phyloP scores from a whole-genome alignment of 345 rosid species.

The Dimocarpus longan region DNA sequence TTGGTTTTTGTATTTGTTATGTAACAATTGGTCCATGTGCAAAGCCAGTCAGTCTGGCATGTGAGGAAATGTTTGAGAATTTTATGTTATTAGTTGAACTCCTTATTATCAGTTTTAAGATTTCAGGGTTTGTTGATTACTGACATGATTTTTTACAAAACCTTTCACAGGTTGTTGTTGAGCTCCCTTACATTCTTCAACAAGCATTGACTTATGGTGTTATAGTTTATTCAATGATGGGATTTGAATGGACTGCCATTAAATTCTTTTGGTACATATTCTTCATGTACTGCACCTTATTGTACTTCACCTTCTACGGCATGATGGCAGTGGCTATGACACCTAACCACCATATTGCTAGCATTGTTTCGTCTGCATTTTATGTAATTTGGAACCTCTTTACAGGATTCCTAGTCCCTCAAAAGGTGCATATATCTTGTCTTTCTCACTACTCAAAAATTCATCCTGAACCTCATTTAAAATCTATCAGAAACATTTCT shows the following conservation, averaged over 20 bases:
- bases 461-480: too few relatives aligned
- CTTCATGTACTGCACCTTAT: constrained; percentile 58
- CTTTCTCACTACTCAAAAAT: background rate
- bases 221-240: constrained; percentile 64
- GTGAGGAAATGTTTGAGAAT: too few relatives aligned
- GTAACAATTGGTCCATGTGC: too few relatives aligned
- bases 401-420: constrained; percentile 65
- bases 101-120: too few relatives aligned
- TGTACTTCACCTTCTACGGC: constrained; percentile 72
- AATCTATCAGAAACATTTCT: too few relatives aligned
- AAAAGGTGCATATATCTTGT: constrained; percentile 43
- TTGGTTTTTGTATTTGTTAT: too few relatives aligned
- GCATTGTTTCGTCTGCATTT: constrained; percentile 54
- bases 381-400: constrained; percentile 61
- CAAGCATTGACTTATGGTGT: constrained; percentile 54
- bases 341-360: constrained; percentile 61
- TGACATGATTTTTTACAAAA: too few relatives aligned
- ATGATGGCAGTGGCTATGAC: constrained; percentile 75
- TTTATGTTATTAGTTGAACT: too few relatives aligned
- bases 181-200: constrained; percentile 54
- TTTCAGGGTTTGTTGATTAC: too few relatives aligned
- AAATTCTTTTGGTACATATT: constrained; percentile 71
- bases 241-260: constrained; percentile 55
- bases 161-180: constrained; percentile 47
- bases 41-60: too few relatives aligned